Evolutionary conservation across 1,139 yeast species (phyloP).

Genomic region (Kazachstania sp.): DNA sequence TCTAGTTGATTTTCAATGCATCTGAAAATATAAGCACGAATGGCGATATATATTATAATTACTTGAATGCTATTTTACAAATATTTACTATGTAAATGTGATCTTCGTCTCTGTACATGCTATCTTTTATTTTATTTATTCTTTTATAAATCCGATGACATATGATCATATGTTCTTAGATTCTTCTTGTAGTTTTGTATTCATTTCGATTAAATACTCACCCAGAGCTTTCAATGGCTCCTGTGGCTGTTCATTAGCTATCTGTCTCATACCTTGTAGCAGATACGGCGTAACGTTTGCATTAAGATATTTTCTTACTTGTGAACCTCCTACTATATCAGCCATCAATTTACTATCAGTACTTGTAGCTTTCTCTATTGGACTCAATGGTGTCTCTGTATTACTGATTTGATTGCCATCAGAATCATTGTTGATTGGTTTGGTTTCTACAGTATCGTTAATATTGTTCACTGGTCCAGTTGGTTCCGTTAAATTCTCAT

Average conservation of each 20-base stretch:
- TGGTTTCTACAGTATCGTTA: neutral
- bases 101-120: neutral
- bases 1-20: conserved; percentile 12
- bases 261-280: conserved; percentile 57
- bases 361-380: neutral
- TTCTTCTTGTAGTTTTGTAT: conserved; percentile 24
- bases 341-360: neutral
- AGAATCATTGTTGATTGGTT: too few species aligned
- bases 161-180: too few species aligned
- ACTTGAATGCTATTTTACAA: neutral
- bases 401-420: neutral
- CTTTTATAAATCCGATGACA: neutral
- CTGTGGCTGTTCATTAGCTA: conserved; percentile 51
- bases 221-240: conserved; percentile 69
- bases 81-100: neutral
- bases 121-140: neutral
- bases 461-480: neutral
- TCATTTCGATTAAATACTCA: conserved; percentile 50
- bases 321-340: conserved; percentile 73
- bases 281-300: conserved; percentile 58
- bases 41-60: neutral
- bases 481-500: too few species aligned
- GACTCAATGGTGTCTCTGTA: neutral
- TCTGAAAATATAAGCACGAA: neutral
- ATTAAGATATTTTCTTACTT: conserved; percentile 70